Conservation (phyloP, 2,329 filamentous ascomycete species). For the Erysiphe pulchra region DNA sequence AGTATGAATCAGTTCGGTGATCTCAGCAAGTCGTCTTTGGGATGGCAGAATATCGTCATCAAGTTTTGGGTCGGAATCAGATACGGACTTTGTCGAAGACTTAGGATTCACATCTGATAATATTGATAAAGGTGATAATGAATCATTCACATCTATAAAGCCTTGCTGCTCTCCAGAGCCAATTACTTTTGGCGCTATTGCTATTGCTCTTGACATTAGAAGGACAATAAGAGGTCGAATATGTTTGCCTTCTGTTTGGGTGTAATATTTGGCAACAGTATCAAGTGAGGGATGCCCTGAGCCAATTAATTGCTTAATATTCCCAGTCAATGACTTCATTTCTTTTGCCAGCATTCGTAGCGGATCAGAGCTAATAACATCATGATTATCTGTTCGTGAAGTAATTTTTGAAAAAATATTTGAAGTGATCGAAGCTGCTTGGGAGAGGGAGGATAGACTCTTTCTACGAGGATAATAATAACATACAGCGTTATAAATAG, state of each 20-base stretch:
- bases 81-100: conserved; percentile 21
- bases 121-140: conserved; percentile 32
- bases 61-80: conserved; percentile 16
- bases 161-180: conserved; percentile 15
- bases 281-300: conserved; percentile 88
- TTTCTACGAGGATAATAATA: conserved; percentile 17
- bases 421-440: conserved; percentile 43
- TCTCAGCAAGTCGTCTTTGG: conserved; percentile 78
- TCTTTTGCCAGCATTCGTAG: conserved; percentile 80
- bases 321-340: conserved; percentile 85
- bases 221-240: conserved; percentile 83
- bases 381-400: conserved; percentile 28
- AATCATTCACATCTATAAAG: conserved; percentile 24
- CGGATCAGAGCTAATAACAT: conserved; percentile 57
- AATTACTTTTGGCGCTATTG: conserved; percentile 41
- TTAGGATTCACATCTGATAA: conserved; percentile 68
- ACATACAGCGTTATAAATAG: conserved; percentile 11
- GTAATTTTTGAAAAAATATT: conserved; percentile 46
- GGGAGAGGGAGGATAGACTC: conserved; percentile 43
- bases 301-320: conserved; percentile 77
- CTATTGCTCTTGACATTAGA: conserved; percentile 84
- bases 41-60: conserved; percentile 62
- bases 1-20: conserved; percentile 92
- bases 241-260: conserved; percentile 87
- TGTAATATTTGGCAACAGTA: conserved; percentile 94